Evolutionary conservation across 2,329 filamentous ascomycete species (phyloP).

Genomic region (Sarocladium oryzae): DNA sequence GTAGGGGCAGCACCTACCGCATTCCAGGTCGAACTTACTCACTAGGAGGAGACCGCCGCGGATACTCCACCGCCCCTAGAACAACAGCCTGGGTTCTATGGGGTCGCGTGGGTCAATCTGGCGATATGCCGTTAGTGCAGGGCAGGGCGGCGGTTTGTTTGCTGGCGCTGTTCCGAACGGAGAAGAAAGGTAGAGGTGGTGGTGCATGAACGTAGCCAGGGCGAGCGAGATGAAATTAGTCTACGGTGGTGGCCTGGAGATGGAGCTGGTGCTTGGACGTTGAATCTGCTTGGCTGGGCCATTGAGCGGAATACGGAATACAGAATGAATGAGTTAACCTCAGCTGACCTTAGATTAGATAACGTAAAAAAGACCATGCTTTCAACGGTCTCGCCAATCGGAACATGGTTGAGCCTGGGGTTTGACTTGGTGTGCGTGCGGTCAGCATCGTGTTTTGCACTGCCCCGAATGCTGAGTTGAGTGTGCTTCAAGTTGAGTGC

Average conservation of each 20-base stretch:
- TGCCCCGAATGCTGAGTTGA: slow-evolving; percentile 2
- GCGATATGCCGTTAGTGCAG: no score
- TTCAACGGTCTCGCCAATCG: background rate
- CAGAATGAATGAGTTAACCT: background rate
- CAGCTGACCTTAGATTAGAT: background rate
- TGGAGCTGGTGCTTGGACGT: slow-evolving; percentile 4
- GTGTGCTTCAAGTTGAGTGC: slow-evolving; percentile 2
- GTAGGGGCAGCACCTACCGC: background rate
- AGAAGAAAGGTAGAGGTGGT: no score
- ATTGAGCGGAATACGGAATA: no score
- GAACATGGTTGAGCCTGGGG: background rate
- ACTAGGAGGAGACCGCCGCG: no score
- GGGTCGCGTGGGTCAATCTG: slow-evolving; percentile 1
- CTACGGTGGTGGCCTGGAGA: slow-evolving; percentile 1
- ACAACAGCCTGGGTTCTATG: background rate
- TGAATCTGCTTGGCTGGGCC: background rate
- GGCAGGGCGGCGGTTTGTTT: no score
- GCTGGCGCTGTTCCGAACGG: background rate
- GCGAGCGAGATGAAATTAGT: background rate
- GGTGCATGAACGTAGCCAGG: slow-evolving; percentile 4
- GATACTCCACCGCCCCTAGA: background rate
- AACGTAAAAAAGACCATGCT: background rate
- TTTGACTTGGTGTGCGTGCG: no score
- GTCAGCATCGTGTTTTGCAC: background rate
- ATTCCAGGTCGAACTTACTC: background rate